A percentile compares a stretch with the other conserved stretches of the same genome.
phyloP scores from a whole-genome alignment of 2,329 filamentous ascomycete species.

The Beauveria brongniartii region DNA sequence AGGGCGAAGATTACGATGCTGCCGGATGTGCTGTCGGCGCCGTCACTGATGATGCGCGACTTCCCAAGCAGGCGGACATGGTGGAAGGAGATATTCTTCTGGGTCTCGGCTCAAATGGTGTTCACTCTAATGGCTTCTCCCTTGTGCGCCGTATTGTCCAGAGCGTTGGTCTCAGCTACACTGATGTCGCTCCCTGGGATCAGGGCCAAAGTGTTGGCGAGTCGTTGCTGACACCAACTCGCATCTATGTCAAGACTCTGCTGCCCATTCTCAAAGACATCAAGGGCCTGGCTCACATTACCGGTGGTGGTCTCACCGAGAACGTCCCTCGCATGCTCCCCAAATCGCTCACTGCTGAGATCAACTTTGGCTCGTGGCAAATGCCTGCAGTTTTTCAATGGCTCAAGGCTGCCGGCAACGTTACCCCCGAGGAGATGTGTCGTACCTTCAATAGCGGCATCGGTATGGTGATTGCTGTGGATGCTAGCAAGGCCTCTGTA shows the following conservation, averaged over 20 bases:
- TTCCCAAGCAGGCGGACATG: constrained; percentile 75
- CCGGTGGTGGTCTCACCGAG: constrained; percentile 84
- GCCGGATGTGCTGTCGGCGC: constrained; percentile 85
- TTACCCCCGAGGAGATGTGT: constrained; percentile 72
- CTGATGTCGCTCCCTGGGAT: constrained; percentile 70
- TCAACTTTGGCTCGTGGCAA: constrained; percentile 70
- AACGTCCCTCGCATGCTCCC: constrained; percentile 95
- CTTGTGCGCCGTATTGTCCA: constrained; percentile 87
- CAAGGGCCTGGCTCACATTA: constrained; percentile 95
- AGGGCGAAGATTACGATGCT: constrained; percentile 83
- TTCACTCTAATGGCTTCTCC: constrained; percentile 96
- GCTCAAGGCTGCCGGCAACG: constrained; percentile 67
- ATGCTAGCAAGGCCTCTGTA: constrained; percentile 50
- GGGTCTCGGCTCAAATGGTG: constrained; percentile 74
- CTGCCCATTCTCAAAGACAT: constrained; percentile 61
- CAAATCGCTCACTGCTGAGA: constrained; percentile 63
- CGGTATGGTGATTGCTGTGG: constrained; percentile 86
- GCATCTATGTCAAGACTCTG: constrained; percentile 84
- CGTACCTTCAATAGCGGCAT: constrained; percentile 91
- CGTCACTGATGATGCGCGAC: constrained; percentile 58
- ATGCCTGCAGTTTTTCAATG: constrained; percentile 77
- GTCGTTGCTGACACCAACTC: constrained; percentile 77
- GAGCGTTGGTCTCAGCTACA: constrained; percentile 61
- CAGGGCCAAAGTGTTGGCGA: constrained; percentile 55
- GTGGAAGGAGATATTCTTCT: constrained; percentile 73